phyloP scores from a whole-genome alignment of 2,329 filamentous ascomycete genomes.

The Alternaria novae-zelandiae region DNA sequence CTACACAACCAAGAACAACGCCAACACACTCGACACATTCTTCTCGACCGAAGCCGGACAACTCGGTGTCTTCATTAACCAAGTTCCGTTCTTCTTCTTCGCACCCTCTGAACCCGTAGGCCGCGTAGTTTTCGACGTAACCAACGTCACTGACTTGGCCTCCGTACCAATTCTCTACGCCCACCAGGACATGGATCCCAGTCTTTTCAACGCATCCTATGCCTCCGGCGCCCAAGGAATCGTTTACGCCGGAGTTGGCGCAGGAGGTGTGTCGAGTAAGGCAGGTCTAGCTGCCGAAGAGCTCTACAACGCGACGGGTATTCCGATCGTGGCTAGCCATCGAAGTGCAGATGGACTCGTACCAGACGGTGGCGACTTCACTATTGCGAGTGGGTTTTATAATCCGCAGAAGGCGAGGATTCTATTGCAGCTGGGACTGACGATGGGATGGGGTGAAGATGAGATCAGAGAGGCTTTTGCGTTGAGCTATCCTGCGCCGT shows the following conservation, averaged over 20 bases:
- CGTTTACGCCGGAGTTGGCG: constrained; percentile 63
- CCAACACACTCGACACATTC: constrained; percentile 69
- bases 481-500: constrained; percentile 36
- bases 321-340: constrained; percentile 60
- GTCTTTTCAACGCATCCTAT: constrained; percentile 58
- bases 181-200: constrained; percentile 60
- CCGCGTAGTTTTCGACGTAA: constrained; percentile 52
- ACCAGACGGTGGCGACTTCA: constrained; percentile 40
- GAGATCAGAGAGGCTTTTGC: constrained; percentile 53
- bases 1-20: constrained; percentile 67
- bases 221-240: constrained; percentile 60
- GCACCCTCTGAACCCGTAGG: constrained; percentile 54
- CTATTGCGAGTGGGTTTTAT: constrained; percentile 59
- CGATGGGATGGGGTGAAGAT: constrained; percentile 45
- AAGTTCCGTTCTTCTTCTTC: constrained; percentile 67
- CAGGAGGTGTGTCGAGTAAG: constrained; percentile 53
- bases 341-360: constrained; percentile 62
- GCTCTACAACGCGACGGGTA: constrained; percentile 54
- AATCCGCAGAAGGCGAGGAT: constrained; percentile 64
- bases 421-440: constrained; percentile 52
- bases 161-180: constrained; percentile 64
- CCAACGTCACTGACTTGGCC: constrained; percentile 57
- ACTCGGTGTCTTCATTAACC: constrained; percentile 64
- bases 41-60: constrained; percentile 61
- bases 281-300: constrained; percentile 49